A percentile compares a stretch with the other conserved stretches of the same genome.
phyloP scores from a whole-genome alignment of 148 eudicot species.

The Rhododendron mucronatum region DNA sequence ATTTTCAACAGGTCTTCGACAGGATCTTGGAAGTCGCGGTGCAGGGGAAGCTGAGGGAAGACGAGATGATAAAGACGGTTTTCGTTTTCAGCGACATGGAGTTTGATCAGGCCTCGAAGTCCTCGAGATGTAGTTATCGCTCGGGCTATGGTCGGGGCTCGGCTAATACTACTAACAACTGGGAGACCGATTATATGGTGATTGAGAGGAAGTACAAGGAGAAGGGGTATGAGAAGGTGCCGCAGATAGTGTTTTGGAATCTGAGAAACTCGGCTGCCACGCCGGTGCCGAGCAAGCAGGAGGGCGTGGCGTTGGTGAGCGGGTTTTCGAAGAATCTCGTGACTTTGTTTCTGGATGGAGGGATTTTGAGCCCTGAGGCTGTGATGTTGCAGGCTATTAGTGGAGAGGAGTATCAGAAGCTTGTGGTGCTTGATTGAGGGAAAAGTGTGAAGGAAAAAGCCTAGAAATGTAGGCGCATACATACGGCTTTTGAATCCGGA shows the following conservation, averaged over 20 bases:
- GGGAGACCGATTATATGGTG: constrained; percentile 32
- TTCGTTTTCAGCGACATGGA: constrained; percentile 54
- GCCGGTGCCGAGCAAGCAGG: constrained; percentile 13
- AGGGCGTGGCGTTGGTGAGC: constrained; percentile 30
- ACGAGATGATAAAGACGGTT: constrained; percentile 40
- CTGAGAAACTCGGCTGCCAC: constrained; percentile 23
- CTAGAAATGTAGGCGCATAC: too few species aligned
- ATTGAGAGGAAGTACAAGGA: constrained; percentile 24
- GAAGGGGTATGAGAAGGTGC: constrained; percentile 20
- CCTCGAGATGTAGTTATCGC: too few species aligned
- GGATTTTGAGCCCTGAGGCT: constrained; percentile 14
- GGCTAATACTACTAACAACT: constrained; percentile 10
- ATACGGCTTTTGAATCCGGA: too few species aligned
- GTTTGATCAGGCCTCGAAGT: constrained; percentile 30
- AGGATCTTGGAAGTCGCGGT: constrained; percentile 33
- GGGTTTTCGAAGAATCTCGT: constrained; percentile 34
- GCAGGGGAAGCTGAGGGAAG: constrained; percentile 17
- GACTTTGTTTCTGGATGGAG: constrained; percentile 24
- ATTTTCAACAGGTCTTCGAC: constrained; percentile 43
- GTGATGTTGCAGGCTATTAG: constrained; percentile 22
- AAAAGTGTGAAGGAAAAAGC: not conserved
- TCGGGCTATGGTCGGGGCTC: not conserved
- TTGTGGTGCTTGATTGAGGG: constrained; percentile 24
- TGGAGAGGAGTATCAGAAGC: constrained; percentile 24
- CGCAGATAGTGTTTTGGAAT: constrained; percentile 36